Evolutionary conservation across 2,329 filamentous ascomycete genomes (phyloP), one percentile per base, ranked within the genome.

Genomic region (Pseudopyricularia cyperi): DNA sequence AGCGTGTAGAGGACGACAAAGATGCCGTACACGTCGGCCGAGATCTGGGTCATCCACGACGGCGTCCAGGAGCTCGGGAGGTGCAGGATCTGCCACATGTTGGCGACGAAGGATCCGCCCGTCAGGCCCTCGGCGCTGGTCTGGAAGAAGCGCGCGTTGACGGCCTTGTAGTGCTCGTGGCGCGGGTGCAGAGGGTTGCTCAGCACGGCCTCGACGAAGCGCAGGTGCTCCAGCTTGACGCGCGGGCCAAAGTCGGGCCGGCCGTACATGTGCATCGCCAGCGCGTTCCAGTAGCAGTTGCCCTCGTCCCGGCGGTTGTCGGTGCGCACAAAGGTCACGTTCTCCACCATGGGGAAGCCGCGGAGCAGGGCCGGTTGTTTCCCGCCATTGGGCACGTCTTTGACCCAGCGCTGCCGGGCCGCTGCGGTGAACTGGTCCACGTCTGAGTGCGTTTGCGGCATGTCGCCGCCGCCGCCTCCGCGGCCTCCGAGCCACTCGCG

Each of bases 211-310:
- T 57, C 44, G 35, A 62, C 24, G 52, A 58, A 58, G 2, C 26
- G 53, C 7, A 62, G 57, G 49, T 65, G 63, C 48, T 64, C 62
- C 19, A 60, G 59, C 55, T 65, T 64, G 52, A 64, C 58, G 8
- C 61, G 46, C 14, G 53, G 48, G 55, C 57, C 59, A 50, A 57
- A 57, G 14, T 47, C 26, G 17, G 48, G 33, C 14, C 46, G 52
- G 12, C 61, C 62, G 46, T 63, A 60, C 6, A 63, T 51, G 26
- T 42, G 53, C 30, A 57, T 56, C 3, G 60, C 54, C 11, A 65
- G 44, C 14, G 61, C 58, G 51, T 62, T 61, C 61, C 62, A 64
- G 59, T 63, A 65, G 55, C 63, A 65, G 54, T 64, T 58, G 2
- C 52, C 47, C 17, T 30, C 24, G 35, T 50, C 47, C 6, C 3